These are phyloP conservation scores for Eudorina sp. DNA, from an alignment of 139 green algal genomes.

Conservation along the genomic window DNA sequence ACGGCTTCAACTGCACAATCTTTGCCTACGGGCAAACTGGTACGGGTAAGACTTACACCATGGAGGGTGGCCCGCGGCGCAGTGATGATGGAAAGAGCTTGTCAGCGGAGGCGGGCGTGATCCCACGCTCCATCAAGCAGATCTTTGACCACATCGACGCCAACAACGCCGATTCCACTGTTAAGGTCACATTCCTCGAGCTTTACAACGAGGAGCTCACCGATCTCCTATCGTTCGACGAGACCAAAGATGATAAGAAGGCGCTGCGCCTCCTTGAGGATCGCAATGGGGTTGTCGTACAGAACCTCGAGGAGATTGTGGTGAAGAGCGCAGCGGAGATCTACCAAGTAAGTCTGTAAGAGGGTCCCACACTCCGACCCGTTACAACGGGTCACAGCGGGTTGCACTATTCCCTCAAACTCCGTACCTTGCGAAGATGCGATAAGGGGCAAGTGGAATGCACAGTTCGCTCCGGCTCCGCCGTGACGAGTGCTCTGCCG, in stretches of 20 bases:
- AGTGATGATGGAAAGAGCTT: slow-evolving; percentile 71
- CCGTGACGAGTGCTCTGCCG: too few species aligned
- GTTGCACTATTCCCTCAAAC: too few species aligned
- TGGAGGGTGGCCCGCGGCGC: slow-evolving; percentile 88
- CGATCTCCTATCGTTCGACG: slow-evolving; percentile 85
- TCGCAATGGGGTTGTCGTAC: slow-evolving; percentile 85
- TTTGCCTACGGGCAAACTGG: slow-evolving; percentile 91
- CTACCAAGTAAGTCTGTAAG: slow-evolving; percentile 70
- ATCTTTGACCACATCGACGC: slow-evolving; percentile 94
- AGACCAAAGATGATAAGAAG: slow-evolving; percentile 64
- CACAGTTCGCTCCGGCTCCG: too few species aligned
- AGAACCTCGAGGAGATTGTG: slow-evolving; percentile 93
- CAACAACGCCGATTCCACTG: slow-evolving; percentile 75
- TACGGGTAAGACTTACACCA: slow-evolving; percentile 98
- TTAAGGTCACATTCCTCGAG: slow-evolving; percentile 95
- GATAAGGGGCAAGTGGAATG: too few species aligned
- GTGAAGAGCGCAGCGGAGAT: slow-evolving; percentile 92
- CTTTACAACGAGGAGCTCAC: slow-evolving; percentile 99
- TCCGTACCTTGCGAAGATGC: too few species aligned
- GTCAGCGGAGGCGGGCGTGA: slow-evolving; percentile 90
- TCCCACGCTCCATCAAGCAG: slow-evolving; percentile 94
- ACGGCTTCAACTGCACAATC: slow-evolving; percentile 90
- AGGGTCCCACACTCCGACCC: too few species aligned
- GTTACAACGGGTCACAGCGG: too few species aligned
- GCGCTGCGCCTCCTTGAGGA: slow-evolving; percentile 87